Evolutionary conservation across 108 stramenopile genomes (phyloP), one percentile per base, ranked within the genome.

Genomic region (Conticribra guillardii): DNA sequence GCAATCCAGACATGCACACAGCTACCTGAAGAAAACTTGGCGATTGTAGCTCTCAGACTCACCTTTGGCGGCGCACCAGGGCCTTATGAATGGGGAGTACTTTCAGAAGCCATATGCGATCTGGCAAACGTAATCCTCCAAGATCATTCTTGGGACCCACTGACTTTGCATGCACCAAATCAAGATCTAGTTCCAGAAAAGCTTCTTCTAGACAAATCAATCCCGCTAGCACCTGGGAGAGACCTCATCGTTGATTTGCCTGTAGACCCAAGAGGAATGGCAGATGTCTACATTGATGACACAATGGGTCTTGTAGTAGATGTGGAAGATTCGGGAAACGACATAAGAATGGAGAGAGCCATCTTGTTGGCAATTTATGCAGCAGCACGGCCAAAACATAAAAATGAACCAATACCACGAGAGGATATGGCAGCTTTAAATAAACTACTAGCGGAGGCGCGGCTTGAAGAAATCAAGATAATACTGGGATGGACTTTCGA

Each of bases 231-330:
- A 23, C 26, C 28, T 21, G 74, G 51, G 47, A 23, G 34, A 45
- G 56, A 67, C 18, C 34, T 75, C 0, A 27, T 68, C 8, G 66
- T 76, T 2, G 59, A 76, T 15, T 15, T 76, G 1, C 67, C 67
- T 22, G 22, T 63, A 1, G 28, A 69, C 47, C 21, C 49, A 1
- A 3, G 31, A 32, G 67, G 74, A 0, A 21, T 28, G 24, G 57
- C 46, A 49, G 74, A 76, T 48, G 50, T 68, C 18, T 76, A 49
- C 59, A 76, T 76, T 21, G 75, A 71, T 56, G 63, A 78, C 45
- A 71, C 47, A 0, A 16, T 64, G 2, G 64, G 45, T 0, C n/a
- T 78, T 1, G 26, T 33, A 14, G 49, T 71, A 0, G 62, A 78
- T 46, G 0, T 66, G 22, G 60, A 31, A 14, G 62, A 52, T 0